Conservation (phyloP, 202 grass and related monocot species). For the Alloteropsis angusta region DNA sequence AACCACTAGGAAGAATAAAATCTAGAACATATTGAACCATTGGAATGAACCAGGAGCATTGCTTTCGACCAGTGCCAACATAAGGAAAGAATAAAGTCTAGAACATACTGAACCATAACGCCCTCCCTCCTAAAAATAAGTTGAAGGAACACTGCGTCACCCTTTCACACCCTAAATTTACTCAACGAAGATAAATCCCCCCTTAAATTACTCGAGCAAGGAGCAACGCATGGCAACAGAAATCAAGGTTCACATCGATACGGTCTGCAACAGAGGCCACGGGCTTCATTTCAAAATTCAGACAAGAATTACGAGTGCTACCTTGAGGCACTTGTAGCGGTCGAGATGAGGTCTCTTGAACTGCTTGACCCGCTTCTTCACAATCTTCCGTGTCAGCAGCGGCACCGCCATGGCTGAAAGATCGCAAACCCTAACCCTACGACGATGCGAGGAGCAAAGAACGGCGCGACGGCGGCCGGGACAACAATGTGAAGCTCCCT, state of each 20-base stretch:
- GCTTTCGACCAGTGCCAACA: background rate
- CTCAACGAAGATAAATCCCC: background rate
- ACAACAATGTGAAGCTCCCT: background rate
- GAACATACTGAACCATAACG: background rate
- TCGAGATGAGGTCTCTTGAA: slow-evolving; percentile 63
- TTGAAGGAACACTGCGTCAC: background rate
- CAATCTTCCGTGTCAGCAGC: slow-evolving; percentile 61
- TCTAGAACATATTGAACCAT: background rate
- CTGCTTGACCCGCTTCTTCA: slow-evolving; percentile 70
- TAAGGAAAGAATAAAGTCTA: background rate
- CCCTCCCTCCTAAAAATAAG: background rate
- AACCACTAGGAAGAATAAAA: background rate
- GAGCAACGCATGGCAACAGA: background rate
- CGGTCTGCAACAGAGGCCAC: background rate
- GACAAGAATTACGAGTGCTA: background rate
- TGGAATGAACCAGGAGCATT: background rate
- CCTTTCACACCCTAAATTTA: background rate
- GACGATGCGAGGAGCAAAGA: background rate
- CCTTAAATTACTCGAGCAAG: background rate
- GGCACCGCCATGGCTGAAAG: slow-evolving; percentile 52
- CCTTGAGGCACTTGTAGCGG: slow-evolving; percentile 57
- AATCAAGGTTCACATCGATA: background rate
- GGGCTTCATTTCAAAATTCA: background rate
- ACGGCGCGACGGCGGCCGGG: background rate
- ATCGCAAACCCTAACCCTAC: background rate